A percentile compares a stretch with the other conserved stretches of the same genome.
phyloP scores from a whole-genome alignment of 2,329 filamentous ascomycete species.

The Colletotrichum gigasporum region DNA sequence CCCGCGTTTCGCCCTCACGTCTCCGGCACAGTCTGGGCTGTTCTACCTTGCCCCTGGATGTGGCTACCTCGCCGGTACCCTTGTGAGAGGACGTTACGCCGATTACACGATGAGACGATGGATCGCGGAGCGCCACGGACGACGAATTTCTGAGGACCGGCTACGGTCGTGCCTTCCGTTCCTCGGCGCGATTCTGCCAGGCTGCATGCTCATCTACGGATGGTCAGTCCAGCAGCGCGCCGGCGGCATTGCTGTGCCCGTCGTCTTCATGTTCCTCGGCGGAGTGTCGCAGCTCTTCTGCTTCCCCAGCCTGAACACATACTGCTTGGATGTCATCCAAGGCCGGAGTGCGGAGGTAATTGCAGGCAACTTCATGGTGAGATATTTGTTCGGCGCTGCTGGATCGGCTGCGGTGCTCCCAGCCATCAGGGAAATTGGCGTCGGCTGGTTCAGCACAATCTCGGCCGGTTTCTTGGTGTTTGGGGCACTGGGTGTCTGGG shows the following conservation, averaged over 20 bases:
- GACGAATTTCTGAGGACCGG: constrained; percentile 77
- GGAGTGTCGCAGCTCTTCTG: constrained; percentile 76
- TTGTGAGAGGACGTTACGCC: constrained; percentile 74
- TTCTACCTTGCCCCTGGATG: constrained; percentile 77
- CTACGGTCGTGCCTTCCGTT: constrained; percentile 69
- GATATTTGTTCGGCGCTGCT: constrained; percentile 78
- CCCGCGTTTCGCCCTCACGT: constrained; percentile 71
- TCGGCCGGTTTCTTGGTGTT: constrained; percentile 36
- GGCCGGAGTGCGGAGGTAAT: constrained; percentile 43
- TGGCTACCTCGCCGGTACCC: constrained; percentile 73
- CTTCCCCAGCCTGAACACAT: constrained; percentile 75
- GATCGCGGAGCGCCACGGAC: constrained; percentile 58
- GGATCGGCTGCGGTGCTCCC: constrained; percentile 79
- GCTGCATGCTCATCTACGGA: constrained; percentile 75
- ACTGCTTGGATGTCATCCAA: constrained; percentile 32
- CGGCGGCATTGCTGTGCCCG: constrained; percentile 58
- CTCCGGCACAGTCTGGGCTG: constrained; percentile 70
- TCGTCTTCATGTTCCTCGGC: constrained; percentile 74
- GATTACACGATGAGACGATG: constrained; percentile 70
- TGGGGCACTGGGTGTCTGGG: constrained; percentile 33
- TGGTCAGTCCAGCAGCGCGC: constrained; percentile 49
- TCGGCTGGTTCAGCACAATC: constrained; percentile 85
- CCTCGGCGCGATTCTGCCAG: constrained; percentile 67
- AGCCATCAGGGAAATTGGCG: constrained; percentile 76
- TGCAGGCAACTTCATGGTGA: constrained; percentile 81